A percentile compares a stretch with the other conserved stretches of the same genome.
Evolutionary conservation across 768 basidiomycete genomes (phyloP).

Genomic region (Boletus reticulatus): DNA sequence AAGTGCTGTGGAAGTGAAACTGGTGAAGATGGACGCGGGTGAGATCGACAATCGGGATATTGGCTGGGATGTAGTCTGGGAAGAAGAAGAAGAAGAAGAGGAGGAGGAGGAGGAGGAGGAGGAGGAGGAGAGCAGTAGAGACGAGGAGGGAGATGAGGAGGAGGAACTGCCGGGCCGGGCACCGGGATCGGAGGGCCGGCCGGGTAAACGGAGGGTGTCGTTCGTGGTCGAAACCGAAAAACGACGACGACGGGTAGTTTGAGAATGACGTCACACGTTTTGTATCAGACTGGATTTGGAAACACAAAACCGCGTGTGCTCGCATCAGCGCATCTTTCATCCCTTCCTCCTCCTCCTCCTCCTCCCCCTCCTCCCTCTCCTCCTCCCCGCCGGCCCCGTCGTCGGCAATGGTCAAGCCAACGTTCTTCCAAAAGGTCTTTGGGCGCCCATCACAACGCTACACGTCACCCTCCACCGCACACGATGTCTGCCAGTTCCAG

Average conservation of each 20-base stretch:
- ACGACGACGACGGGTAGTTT: slow-evolving; percentile 4
- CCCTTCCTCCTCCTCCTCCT: background rate
- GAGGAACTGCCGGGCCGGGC: slow-evolving; percentile 40
- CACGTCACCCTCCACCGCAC: slow-evolving; percentile 23
- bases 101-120: slow-evolving; percentile 37
- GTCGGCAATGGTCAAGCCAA: slow-evolving; percentile 50
- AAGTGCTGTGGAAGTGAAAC: slow-evolving; percentile 44
- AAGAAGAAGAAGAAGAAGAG: slow-evolving; percentile 38
- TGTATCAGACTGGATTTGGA: slow-evolving; percentile 20
- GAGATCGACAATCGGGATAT: slow-evolving; percentile 41
- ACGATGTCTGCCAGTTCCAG: slow-evolving; percentile 3
- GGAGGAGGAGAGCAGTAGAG: slow-evolving; percentile 32
- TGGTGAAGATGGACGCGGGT: slow-evolving; percentile 53
- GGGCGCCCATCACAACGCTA: slow-evolving; percentile 67
- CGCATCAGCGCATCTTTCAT: slow-evolving; percentile 2
- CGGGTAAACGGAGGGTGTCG: slow-evolving; percentile 48
- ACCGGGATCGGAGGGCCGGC: slow-evolving; percentile 2
- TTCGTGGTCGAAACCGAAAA: slow-evolving; percentile 36
- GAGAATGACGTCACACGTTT: slow-evolving; percentile 19
- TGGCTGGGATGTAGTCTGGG: slow-evolving; percentile 38
- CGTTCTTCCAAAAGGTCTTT: slow-evolving; percentile 58
- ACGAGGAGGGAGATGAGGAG: slow-evolving; percentile 37
- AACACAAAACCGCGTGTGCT: slow-evolving; percentile 20
- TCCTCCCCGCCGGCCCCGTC: slow-evolving; percentile 3
- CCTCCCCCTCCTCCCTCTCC: background rate